A percentile compares a stretch with the other conserved stretches of the same genome.
Conservation (phyloP, 2,329 filamentous ascomycete genomes). For the Helminthosporium solani region DNA sequence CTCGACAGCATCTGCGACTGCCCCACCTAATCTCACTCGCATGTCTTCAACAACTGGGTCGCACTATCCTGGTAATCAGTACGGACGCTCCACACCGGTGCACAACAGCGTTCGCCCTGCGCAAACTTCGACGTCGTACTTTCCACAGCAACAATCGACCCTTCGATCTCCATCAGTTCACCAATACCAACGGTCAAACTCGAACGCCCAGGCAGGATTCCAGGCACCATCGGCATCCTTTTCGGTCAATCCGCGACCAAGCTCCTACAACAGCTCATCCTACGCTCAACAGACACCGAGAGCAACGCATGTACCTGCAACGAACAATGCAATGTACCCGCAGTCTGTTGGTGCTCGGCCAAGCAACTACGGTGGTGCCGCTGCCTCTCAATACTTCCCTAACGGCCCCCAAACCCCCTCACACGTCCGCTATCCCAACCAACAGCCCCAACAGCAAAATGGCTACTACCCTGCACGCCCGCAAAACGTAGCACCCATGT, state of each 20-base stretch:
- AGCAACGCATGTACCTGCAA: constrained; percentile 24
- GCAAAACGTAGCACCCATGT: constrained; percentile 37
- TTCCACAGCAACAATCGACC: constrained; percentile 37
- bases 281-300: constrained; percentile 38
- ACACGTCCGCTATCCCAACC: constrained; percentile 35
- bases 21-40: constrained; percentile 30
- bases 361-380: constrained; percentile 28
- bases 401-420: constrained; percentile 34
- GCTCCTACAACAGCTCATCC: constrained; percentile 20
- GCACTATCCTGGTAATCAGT: constrained; percentile 33
- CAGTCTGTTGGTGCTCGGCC: constrained; percentile 30
- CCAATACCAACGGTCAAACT: constrained; percentile 35
- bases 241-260: constrained; percentile 25
- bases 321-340: constrained; percentile 31
- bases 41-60: constrained; percentile 27
- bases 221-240: constrained; percentile 33
- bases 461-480: constrained; percentile 39
- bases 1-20: constrained; percentile 33
- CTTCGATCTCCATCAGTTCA: constrained; percentile 41
- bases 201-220: constrained; percentile 29
- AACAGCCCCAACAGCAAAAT: constrained; percentile 28
- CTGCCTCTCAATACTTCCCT: constrained; percentile 36
- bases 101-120: constrained; percentile 31
- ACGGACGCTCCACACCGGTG: constrained; percentile 31
- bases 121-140: constrained; percentile 31